Conservation (phyloP, 306 rosid genomes). For the Betula pendula region DNA sequence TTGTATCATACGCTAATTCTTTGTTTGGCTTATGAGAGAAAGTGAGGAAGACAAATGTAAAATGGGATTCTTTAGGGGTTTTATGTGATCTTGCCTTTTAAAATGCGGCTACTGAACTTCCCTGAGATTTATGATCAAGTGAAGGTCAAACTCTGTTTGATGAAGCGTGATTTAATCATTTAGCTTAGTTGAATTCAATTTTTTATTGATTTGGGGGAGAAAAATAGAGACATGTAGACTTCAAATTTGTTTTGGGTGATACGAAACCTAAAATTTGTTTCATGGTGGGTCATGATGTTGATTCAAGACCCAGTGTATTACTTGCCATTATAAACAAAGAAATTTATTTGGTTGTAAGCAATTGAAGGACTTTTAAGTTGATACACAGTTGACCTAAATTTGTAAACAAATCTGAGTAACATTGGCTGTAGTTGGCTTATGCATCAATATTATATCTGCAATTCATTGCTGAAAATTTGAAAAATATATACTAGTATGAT, state of each 20-base stretch:
- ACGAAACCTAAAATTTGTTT: background rate
- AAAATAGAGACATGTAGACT: too few species aligned
- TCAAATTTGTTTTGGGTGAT: too few species aligned
- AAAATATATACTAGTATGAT: too few species aligned
- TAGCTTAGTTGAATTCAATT: background rate
- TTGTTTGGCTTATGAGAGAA: background rate
- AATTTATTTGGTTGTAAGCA: background rate
- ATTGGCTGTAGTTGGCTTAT: background rate
- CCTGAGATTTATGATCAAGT: background rate
- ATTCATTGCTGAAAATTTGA: background rate
- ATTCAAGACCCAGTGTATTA: too few species aligned
- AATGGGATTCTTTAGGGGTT: background rate
- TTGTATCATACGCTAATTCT: background rate
- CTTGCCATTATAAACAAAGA: too few species aligned
- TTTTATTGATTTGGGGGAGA: background rate
- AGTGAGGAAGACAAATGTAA: background rate
- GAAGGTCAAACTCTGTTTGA: background rate
- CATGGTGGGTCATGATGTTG: background rate
- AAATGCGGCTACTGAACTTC: background rate
- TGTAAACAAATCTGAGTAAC: too few species aligned
- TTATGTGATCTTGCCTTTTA: background rate
- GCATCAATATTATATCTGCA: background rate
- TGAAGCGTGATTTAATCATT: background rate
- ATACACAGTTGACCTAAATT: background rate
- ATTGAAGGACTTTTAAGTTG: background rate